These are phyloP conservation scores for Fusarium cicatricum DNA, from an alignment of 2,329 filamentous ascomycete species.

Conservation along the genomic window DNA sequence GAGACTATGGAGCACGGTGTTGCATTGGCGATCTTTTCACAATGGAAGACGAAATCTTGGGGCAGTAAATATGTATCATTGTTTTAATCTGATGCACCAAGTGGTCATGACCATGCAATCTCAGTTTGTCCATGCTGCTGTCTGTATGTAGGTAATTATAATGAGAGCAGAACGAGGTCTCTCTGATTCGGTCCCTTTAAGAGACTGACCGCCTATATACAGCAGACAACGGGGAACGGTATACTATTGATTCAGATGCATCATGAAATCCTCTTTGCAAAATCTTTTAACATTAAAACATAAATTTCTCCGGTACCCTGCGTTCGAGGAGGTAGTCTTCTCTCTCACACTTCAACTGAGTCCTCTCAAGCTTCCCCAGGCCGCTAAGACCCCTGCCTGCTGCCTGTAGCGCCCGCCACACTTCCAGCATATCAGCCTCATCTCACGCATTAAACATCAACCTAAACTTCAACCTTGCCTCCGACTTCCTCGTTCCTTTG, in stretches of 20 bases:
- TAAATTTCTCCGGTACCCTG: neutral
- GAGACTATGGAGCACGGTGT: constrained; percentile 35
- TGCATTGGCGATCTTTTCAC: constrained; percentile 31
- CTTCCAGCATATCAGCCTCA: constrained; percentile 34
- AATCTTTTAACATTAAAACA: neutral
- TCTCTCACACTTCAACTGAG: neutral
- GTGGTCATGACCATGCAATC: constrained; percentile 23
- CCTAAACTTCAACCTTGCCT: constrained; percentile 22
- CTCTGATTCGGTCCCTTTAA: neutral
- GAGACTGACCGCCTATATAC: neutral
- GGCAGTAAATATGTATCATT: constrained; percentile 39
- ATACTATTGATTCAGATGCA: neutral
- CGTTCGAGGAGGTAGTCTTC: neutral
- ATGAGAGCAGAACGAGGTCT: too few species aligned
- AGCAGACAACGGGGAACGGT: neutral
- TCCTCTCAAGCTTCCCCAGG: neutral
- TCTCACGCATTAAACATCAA: constrained; percentile 38
- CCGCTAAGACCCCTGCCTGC: constrained; percentile 3
- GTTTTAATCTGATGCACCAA: constrained; percentile 34
- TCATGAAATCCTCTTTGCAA: neutral
- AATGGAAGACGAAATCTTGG: constrained; percentile 27
- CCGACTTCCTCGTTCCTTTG: constrained; percentile 18
- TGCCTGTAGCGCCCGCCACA: constrained; percentile 32
- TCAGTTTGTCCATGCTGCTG: neutral
- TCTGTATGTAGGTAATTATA: too few species aligned